Evolutionary conservation across 345 rosid species (phyloP).

Genomic region (Hibiscus mutabilis): DNA sequence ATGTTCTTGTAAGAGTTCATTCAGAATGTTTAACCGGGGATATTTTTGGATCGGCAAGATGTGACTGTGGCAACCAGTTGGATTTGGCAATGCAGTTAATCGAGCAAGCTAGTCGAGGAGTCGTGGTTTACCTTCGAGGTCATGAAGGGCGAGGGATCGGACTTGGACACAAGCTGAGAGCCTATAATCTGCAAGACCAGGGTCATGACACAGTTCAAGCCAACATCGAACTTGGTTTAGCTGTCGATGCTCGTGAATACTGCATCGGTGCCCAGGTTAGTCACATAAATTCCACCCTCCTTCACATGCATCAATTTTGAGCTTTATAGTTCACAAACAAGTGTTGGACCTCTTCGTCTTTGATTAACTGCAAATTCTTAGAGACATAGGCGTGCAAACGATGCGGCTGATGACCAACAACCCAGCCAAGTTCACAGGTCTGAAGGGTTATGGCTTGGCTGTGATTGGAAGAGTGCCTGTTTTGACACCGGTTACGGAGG

Average conservation of each 20-base stretch:
- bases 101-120: constrained; percentile 68
- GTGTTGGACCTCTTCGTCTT: background rate
- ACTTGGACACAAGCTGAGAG: constrained; percentile 75
- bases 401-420: constrained; percentile 92
- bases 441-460: constrained; percentile 79
- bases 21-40: constrained; percentile 89
- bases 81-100: constrained; percentile 71
- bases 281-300: background rate
- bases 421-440: constrained; percentile 79
- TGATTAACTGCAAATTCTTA: constrained; percentile 43
- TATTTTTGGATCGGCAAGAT: constrained; percentile 72
- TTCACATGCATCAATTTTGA: background rate
- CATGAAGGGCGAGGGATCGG: constrained; percentile 96
- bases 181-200: constrained; percentile 79
- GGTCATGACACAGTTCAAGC: constrained; percentile 94
- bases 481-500: constrained; percentile 72
- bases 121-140: constrained; percentile 70
- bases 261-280: constrained; percentile 92
- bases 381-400: constrained; percentile 70
- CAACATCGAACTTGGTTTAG: constrained; percentile 73
- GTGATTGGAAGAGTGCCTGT: constrained; percentile 77
- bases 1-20: constrained; percentile 81
- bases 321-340: background rate
- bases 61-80: constrained; percentile 83
- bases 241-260: constrained; percentile 76